A percentile compares a stretch with the other conserved stretches of the same genome.
Evolutionary conservation across 345 rosid genomes (phyloP).

Genomic region (Eucalyptus fibrosa): DNA sequence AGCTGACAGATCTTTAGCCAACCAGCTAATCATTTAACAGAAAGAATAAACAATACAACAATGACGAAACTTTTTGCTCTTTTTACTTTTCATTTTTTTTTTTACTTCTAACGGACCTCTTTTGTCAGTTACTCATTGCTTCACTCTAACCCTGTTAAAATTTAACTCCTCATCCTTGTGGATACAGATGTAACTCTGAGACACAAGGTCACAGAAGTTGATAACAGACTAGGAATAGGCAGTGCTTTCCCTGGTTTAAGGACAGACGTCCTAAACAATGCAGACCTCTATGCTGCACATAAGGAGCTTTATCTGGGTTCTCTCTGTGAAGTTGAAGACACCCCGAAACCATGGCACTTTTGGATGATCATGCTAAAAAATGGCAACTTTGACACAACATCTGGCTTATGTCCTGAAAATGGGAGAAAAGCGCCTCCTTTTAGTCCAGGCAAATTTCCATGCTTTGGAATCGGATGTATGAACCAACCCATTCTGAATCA

Average conservation of each 20-base stretch:
- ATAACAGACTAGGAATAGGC: slow-evolving; percentile 56
- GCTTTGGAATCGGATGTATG: slow-evolving; percentile 76
- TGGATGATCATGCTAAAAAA: slow-evolving; percentile 93
- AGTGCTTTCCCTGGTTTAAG: slow-evolving; percentile 15
- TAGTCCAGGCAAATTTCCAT: slow-evolving; percentile 42
- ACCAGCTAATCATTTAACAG: neutral
- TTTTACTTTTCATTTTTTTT: neutral
- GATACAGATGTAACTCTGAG: slow-evolving; percentile 25
- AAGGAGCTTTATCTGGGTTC: slow-evolving; percentile 69
- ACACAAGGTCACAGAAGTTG: slow-evolving; percentile 51
- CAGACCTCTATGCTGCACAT: slow-evolving; percentile 57
- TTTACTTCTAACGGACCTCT: neutral
- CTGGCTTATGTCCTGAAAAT: slow-evolving; percentile 55
- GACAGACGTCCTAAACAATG: slow-evolving; percentile 9
- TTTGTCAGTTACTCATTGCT: neutral
- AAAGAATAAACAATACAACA: neutral
- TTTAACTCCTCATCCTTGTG: neutral
- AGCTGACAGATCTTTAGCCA: neutral
- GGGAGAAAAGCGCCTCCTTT: slow-evolving; percentile 44
- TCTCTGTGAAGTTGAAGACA: slow-evolving; percentile 47
- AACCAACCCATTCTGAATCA: slow-evolving; percentile 62
- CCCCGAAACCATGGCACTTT: slow-evolving; percentile 68
- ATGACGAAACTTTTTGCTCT: neutral
- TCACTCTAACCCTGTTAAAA: neutral
- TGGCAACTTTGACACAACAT: slow-evolving; percentile 64